phyloP scores from a whole-genome alignment of 345 rosid species.

The Mercurialis annua region DNA sequence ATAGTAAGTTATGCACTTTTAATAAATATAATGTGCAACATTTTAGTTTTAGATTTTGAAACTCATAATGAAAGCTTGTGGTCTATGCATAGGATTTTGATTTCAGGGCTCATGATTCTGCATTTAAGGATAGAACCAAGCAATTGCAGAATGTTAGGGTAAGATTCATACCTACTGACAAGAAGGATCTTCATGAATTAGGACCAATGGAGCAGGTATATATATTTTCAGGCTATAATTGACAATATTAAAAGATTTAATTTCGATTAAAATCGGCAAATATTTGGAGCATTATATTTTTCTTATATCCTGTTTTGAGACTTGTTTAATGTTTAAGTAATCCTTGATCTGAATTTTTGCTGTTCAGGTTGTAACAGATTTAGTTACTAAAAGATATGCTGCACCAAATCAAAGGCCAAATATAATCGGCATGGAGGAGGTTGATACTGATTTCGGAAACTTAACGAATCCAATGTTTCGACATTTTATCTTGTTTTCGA shows the following conservation, averaged over 20 bases:
- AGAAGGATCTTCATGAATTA: slow-evolving; percentile 64
- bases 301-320: not conserved
- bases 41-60: slow-evolving; percentile 5
- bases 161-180: slow-evolving; percentile 80
- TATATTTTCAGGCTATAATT: too few species aligned
- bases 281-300: not conserved
- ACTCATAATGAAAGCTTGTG: not conserved
- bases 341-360: slow-evolving; percentile 9
- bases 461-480: too few species aligned
- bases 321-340: not conserved
- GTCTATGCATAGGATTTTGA: slow-evolving; percentile 57
- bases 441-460: not conserved
- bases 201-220: slow-evolving; percentile 84
- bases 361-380: slow-evolving; percentile 29
- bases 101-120: slow-evolving; percentile 85
- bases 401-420: slow-evolving; percentile 47
- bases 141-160: slow-evolving; percentile 80
- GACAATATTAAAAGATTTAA: too few species aligned
- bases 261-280: too few species aligned
- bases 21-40: not conserved
- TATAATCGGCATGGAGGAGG: slow-evolving; percentile 70
- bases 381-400: slow-evolving; percentile 3
- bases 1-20: slow-evolving; percentile 44
- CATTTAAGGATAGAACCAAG: slow-evolving; percentile 66
- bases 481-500: too few species aligned